Evolutionary conservation across 75 land plant species (phyloP).

Genomic region (Cunninghamia lanceolata): DNA sequence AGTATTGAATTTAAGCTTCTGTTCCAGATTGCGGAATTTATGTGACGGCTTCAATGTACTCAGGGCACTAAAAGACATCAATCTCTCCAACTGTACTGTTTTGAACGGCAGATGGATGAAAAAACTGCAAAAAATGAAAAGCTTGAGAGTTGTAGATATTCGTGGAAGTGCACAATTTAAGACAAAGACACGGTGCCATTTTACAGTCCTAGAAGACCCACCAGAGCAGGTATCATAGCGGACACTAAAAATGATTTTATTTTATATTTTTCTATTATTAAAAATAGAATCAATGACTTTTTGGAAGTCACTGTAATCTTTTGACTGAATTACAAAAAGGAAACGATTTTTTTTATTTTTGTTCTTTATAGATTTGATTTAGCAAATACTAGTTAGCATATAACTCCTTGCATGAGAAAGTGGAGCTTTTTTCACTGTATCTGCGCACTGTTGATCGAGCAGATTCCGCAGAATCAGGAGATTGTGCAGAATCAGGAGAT

Average conservation of each 20-base stretch:
- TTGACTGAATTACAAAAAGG: background rate
- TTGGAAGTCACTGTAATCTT: background rate
- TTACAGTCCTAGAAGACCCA: background rate
- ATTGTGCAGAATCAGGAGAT: no score
- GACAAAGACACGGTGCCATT: background rate
- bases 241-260: background rate
- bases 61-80: background rate
- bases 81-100: background rate
- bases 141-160: background rate
- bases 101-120: background rate
- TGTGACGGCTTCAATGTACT: background rate
- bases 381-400: background rate
- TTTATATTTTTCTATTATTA: background rate
- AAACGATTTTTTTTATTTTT: background rate
- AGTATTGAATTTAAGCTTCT: background rate
- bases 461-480: no score
- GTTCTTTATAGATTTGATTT: background rate
- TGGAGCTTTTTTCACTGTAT: no score
- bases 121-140: background rate
- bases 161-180: background rate
- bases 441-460: background rate
- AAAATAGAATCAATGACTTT: background rate
- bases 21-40: background rate
- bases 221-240: background rate
- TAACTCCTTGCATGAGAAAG: background rate